Base-by-base conservation (phyloP, 2,329 filamentous ascomycete genomes). In the Boeremia lycopersici region DNA sequence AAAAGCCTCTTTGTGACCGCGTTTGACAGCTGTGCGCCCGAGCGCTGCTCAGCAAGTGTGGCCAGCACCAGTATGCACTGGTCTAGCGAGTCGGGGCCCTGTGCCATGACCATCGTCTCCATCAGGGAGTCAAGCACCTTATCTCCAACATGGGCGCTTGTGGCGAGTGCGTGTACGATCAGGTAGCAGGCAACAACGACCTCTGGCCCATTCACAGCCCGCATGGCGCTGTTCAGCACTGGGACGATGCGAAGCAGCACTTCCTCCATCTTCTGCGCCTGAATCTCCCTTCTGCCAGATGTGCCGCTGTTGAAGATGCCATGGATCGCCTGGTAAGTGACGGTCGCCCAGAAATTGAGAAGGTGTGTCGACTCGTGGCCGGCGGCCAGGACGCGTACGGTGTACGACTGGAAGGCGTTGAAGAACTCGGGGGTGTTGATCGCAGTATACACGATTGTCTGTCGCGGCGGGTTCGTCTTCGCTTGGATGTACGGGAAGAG, bases 131-230 rank as follows among this genome's bases (percentile, higher is more conserved):
- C 87, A n/a, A 98, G 80, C 2, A 93, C 85, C 52, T 84, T 84
- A 65, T 98, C 92, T 41, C 89, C 86, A 12, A 98, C 81, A 42
- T 85, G 83, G 0, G 89, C 87, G 75, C 96, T 96, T 43, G 90
- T 87, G 6, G 91, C 92, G 58, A 98, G 83, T 43, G 98, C 86
- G 6, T 91, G 86, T 51, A 93, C 84, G 17, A 96, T 86, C 89
- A 97, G 96, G 74, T 96, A 98, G 53, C 90, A 93, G 13, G 89
- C 92, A 56, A 96, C 84, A 61, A 93, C 89, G 36, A 96, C 79
- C 58, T 93, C 90, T 0, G 91, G 85, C 0, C 88, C 86, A 57
- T 89, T 86, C 65, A 87, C 87, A 78, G 93, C 84, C 8, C 87
- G 82, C 57, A 98, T 82, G 1, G 89, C 90, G 60, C 90, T 87